Conservation (phyloP, 148 eudicot species). For the Hydrangea macrophylla region DNA sequence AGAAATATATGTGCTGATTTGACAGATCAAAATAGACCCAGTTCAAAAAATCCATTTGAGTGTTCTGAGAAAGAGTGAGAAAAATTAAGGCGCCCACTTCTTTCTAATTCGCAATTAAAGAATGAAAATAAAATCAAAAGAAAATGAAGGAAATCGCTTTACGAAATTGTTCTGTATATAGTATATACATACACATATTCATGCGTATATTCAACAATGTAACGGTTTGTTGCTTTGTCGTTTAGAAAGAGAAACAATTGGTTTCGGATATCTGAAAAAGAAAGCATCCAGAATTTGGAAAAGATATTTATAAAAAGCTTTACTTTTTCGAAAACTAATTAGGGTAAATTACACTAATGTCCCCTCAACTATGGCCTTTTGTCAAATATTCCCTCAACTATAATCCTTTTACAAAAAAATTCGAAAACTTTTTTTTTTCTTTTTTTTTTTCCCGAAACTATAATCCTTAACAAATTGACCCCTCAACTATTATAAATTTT, state of each 20-base stretch:
- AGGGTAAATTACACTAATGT: too few relatives aligned
- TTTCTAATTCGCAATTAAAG: not conserved
- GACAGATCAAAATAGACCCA: conserved; percentile 1
- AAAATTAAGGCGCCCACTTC: not conserved
- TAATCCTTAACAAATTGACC: too few relatives aligned
- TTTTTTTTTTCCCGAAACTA: too few relatives aligned
- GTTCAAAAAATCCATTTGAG: not conserved
- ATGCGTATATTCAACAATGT: not conserved
- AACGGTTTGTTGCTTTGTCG: conserved; percentile 39
- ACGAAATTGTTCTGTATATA: not conserved
- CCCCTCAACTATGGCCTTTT: too few relatives aligned
- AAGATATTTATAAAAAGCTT: too few relatives aligned
- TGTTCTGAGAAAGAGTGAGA: not conserved
- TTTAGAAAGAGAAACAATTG: conserved; percentile 15
- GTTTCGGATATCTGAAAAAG: not conserved
- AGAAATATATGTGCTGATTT: not conserved
- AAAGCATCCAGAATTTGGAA: too few relatives aligned
- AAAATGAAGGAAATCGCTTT: not conserved
- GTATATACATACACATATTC: too few relatives aligned
- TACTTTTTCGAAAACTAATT: too few relatives aligned
- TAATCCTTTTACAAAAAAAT: too few relatives aligned
- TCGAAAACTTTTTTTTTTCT: too few relatives aligned
- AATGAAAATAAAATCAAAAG: not conserved
- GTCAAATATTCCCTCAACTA: too few relatives aligned
- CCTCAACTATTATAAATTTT: too few relatives aligned